A percentile compares a stretch with the other conserved stretches of the same genome.
Evolutionary conservation across 1,284 basidiomycete genomes (phyloP).

Genomic region (Apiotrichum sp.): DNA sequence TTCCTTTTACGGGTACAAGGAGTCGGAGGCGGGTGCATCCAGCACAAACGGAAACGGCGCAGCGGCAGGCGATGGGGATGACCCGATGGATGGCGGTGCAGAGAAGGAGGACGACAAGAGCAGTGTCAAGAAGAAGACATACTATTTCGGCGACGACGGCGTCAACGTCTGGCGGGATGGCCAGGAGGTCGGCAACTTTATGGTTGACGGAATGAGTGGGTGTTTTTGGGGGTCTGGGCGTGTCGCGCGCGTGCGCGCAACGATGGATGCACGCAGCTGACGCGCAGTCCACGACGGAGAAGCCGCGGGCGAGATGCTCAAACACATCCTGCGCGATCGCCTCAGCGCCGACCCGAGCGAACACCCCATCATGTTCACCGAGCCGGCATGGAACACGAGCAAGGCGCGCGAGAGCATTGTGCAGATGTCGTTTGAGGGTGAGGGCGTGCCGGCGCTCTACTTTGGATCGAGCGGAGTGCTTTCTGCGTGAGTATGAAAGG

Average conservation of each 20-base stretch:
- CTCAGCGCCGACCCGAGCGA: slow-evolving; percentile 65
- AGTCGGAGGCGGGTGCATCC: slow-evolving; percentile 37
- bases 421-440: slow-evolving; percentile 95
- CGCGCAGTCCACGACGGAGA: slow-evolving; percentile 68
- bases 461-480: slow-evolving; percentile 94
- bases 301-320: slow-evolving; percentile 65
- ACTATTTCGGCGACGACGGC: slow-evolving; percentile 83
- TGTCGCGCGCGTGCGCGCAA: slow-evolving; percentile 15
- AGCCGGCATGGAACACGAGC: slow-evolving; percentile 91
- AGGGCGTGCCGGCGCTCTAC: slow-evolving; percentile 91
- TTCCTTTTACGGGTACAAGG: slow-evolving; percentile 75
- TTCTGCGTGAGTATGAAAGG: slow-evolving; percentile 60
- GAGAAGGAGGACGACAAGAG: slow-evolving; percentile 23
- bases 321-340: slow-evolving; percentile 66
- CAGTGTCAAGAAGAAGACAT: slow-evolving; percentile 53
- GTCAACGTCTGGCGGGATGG: slow-evolving; percentile 84
- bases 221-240: slow-evolving; percentile 28
- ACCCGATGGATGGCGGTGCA: slow-evolving; percentile 26
- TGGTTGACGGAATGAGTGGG: slow-evolving; percentile 75
- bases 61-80: slow-evolving; percentile 14
- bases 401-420: slow-evolving; percentile 86
- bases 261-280: background rate
- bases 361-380: slow-evolving; percentile 88
- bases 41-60: slow-evolving; percentile 4
- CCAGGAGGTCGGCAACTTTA: slow-evolving; percentile 80